A percentile compares a stretch with the other conserved stretches of the same genome.
Conservation (phyloP, 331 rosid genomes). For the Telfairia occidentalis region DNA sequence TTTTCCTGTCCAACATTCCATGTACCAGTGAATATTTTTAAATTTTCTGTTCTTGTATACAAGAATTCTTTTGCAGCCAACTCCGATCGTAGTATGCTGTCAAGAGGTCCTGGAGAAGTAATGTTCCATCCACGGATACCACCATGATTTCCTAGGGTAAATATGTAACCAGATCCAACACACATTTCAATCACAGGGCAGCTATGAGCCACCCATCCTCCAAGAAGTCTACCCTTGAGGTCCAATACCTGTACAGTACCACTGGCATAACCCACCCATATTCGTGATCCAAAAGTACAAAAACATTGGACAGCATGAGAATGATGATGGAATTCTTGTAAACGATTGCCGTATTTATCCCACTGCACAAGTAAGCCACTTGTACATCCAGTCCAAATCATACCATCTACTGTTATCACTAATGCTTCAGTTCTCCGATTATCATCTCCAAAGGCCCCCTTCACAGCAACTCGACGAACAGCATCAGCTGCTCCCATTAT, state of each 20-base stretch:
- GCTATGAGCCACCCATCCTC: conserved; percentile 80
- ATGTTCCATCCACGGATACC: conserved; percentile 91
- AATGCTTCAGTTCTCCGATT: conserved; percentile 80
- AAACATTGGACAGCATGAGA: conserved; percentile 71
- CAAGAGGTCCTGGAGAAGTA: conserved; percentile 82
- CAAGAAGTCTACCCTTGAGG: conserved; percentile 72
- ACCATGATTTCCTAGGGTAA: conserved; percentile 82
- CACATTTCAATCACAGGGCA: conserved; percentile 60
- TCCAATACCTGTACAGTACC: conserved; percentile 74
- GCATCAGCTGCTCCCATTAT: conserved; percentile 98
- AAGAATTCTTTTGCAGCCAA: conserved; percentile 72
- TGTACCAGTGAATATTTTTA: conserved; percentile 73
- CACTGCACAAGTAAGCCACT: conserved; percentile 87
- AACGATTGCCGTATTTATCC: conserved; percentile 82
- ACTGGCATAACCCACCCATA: conserved; percentile 86
- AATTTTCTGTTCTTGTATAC: conserved; percentile 62
- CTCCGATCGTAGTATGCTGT: conserved; percentile 56
- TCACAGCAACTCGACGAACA: conserved; percentile 88
- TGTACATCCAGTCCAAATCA: conserved; percentile 86
- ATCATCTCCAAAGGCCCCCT: conserved; percentile 90
- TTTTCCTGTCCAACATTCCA: conserved; percentile 99
- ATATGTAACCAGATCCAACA: conserved; percentile 62
- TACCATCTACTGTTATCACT: conserved; percentile 59
- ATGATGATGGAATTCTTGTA: conserved; percentile 66
- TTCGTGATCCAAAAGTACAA: conserved; percentile 61